Evolutionary conservation across 495 filamentous ascomycete species (phyloP).

Genomic region (Penicillium egyptiacum): DNA sequence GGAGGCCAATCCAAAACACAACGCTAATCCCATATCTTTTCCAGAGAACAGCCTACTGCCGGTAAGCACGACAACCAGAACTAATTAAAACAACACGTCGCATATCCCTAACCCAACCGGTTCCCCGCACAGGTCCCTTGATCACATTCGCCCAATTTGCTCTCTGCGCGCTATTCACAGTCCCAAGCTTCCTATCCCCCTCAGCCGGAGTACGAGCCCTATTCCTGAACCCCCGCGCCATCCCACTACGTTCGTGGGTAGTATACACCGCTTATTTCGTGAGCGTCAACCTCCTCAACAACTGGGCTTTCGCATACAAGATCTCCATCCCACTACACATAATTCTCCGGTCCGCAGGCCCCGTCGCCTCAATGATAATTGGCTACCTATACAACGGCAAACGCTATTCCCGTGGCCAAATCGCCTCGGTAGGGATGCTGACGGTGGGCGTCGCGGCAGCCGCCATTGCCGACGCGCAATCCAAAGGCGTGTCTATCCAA

Average conservation of each 20-base stretch:
- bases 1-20: background rate
- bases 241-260: conserved; percentile 82
- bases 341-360: conserved; percentile 90
- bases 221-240: conserved; percentile 72
- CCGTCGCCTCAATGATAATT: conserved; percentile 87
- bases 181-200: conserved; percentile 72
- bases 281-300: conserved; percentile 89
- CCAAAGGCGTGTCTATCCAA: conserved; percentile 60
- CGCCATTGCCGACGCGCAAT: conserved; percentile 82
- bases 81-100: background rate
- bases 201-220: conserved; percentile 59
- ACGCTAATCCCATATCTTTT: conserved; percentile 14
- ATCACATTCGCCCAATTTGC: conserved; percentile 95
- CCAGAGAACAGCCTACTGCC: conserved; percentile 39
- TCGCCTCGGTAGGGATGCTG: conserved; percentile 74
- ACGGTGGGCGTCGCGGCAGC: conserved; percentile 83
- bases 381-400: conserved; percentile 79
- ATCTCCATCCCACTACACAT: conserved; percentile 98
- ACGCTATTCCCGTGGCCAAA: conserved; percentile 75
- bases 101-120: background rate
- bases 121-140: conserved; percentile 62
- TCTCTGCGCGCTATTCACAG: conserved; percentile 66
- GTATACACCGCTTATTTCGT: conserved; percentile 91
- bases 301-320: conserved; percentile 94
- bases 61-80: conserved; percentile 24